Percentiles rank a stretch among this genome's conserved stretches.
phyloP scores from a whole-genome alignment of 2,329 filamentous ascomycete species.

The Exophiala xenobiotica region DNA sequence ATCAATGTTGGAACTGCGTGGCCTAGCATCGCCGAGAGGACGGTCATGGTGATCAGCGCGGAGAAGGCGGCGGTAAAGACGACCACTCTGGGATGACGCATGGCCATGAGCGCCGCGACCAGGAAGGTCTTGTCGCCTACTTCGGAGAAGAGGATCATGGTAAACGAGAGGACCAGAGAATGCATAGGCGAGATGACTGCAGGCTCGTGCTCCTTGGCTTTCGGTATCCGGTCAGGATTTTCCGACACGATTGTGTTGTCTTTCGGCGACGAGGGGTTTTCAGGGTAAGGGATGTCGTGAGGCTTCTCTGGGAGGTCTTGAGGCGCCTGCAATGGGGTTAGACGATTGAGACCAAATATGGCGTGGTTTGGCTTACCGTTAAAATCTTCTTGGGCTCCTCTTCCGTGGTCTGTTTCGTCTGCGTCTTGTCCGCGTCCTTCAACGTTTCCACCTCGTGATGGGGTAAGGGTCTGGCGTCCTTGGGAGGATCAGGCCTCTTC shows the following conservation, averaged over 20 bases:
- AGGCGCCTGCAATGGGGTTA: slow-evolving; percentile 64
- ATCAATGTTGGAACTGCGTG: slow-evolving; percentile 89
- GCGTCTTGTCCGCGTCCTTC: slow-evolving; percentile 39
- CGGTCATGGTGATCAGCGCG: slow-evolving; percentile 89
- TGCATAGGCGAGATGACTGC: slow-evolving; percentile 73
- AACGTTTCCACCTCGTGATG: slow-evolving; percentile 76
- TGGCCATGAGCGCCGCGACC: slow-evolving; percentile 95
- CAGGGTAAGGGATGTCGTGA: slow-evolving; percentile 69
- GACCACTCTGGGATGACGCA: slow-evolving; percentile 91
- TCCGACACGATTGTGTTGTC: slow-evolving; percentile 61
- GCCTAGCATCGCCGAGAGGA: slow-evolving; percentile 87
- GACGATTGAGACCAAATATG: neutral
- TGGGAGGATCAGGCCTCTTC: slow-evolving; percentile 80
- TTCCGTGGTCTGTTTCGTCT: slow-evolving; percentile 35
- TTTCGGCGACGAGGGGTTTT: slow-evolving; percentile 62
- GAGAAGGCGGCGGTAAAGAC: slow-evolving; percentile 95
- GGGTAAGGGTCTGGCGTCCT: slow-evolving; percentile 78
- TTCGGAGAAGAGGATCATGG: slow-evolving; percentile 97
- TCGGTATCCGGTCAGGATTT: slow-evolving; percentile 37
- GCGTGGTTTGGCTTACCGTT: slow-evolving; percentile 53
- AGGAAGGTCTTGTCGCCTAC: slow-evolving; percentile 98
- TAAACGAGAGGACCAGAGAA: slow-evolving; percentile 86
- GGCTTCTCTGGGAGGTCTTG: slow-evolving; percentile 75
- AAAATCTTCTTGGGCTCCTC: slow-evolving; percentile 47
- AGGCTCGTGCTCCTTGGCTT: slow-evolving; percentile 33